Evolutionary conservation across 768 basidiomycete genomes (phyloP).

Genomic region (Suillus variegatus): DNA sequence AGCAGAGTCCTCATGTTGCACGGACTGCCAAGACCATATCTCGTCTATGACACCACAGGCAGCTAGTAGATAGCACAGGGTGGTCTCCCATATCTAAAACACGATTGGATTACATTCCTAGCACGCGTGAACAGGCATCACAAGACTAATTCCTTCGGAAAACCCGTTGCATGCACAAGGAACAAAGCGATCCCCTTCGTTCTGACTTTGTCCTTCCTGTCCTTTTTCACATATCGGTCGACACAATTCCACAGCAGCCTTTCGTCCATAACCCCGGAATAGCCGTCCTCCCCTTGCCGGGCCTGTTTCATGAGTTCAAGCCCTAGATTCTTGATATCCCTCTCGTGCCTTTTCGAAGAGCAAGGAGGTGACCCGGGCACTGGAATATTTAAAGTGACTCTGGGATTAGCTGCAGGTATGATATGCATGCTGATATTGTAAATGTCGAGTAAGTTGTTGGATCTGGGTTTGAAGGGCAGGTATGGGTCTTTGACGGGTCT

Average conservation of each 20-base stretch:
- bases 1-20: no score
- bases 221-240: constrained; percentile 62
- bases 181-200: constrained; percentile 65
- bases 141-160: constrained; percentile 74
- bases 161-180: constrained; percentile 83
- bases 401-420: constrained; percentile 30
- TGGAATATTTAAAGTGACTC: constrained; percentile 23
- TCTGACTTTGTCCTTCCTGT: constrained; percentile 17
- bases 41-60: constrained; percentile 53
- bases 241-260: constrained; percentile 65
- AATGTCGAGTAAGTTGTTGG: constrained; percentile 16
- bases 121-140: no score
- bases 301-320: constrained; percentile 22
- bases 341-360: constrained; percentile 4
- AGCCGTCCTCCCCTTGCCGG: constrained; percentile 14
- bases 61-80: constrained; percentile 52
- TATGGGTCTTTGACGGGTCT: constrained; percentile 14
- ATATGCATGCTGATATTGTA: constrained; percentile 32
- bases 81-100: constrained; percentile 77
- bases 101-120: background rate
- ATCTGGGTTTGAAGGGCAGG: constrained; percentile 22
- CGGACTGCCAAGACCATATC: constrained; percentile 53
- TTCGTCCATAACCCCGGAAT: constrained; percentile 15
- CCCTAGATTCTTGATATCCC: constrained; percentile 8
- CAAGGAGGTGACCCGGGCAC: constrained; percentile 21